phyloP scores from a whole-genome alignment of 345 rosid species.

The Passiflora organensis region DNA sequence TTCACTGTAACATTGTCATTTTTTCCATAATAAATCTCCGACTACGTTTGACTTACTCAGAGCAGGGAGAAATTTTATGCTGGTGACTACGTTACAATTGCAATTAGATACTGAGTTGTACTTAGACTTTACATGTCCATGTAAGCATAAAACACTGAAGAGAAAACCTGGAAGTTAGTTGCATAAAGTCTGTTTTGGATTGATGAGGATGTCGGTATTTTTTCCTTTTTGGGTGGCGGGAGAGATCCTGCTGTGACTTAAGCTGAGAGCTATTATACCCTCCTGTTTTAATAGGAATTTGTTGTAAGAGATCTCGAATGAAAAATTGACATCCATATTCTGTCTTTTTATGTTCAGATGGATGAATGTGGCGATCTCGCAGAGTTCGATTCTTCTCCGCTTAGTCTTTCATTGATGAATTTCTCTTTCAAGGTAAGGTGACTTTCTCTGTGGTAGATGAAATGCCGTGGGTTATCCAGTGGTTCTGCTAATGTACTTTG shows the following conservation, averaged over 20 bases:
- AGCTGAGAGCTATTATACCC: background rate
- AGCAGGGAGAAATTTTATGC: no score
- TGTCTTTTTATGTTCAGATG: constrained; percentile 29
- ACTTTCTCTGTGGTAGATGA: background rate
- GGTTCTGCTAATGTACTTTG: no score
- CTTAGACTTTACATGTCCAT: no score
- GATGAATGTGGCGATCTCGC: constrained; percentile 62
- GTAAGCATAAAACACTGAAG: no score
- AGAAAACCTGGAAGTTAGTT: background rate
- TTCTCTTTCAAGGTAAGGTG: constrained; percentile 73
- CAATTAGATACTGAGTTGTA: no score
- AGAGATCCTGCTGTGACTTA: background rate
- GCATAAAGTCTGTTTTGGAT: background rate
- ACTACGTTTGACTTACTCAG: no score
- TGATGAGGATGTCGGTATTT: background rate
- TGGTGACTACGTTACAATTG: no score
- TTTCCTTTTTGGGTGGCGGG: background rate
- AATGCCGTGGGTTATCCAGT: no score
- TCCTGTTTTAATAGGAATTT: background rate
- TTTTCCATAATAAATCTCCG: no score
- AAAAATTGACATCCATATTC: background rate
- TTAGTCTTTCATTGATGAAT: constrained; percentile 56
- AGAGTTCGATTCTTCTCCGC: constrained; percentile 48
- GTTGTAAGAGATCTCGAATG: background rate
- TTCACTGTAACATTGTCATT: no score